Evolutionary conservation across 164 flowering plant genomes (phyloP), one percentile per base, ranked within the genome.

Genomic region (Warburgia ugandensis): DNA sequence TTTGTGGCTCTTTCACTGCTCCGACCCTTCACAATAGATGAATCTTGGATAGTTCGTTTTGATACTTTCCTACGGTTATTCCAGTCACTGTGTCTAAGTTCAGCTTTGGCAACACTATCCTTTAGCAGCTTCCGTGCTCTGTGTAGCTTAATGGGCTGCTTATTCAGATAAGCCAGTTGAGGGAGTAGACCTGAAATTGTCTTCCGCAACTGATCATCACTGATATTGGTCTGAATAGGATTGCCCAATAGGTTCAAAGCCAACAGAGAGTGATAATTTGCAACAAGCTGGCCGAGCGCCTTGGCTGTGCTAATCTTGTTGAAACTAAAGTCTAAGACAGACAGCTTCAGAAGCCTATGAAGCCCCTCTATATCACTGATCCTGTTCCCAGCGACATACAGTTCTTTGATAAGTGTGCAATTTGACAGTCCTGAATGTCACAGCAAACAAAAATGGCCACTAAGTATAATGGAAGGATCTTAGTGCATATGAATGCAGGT

Each of bases 331-430:
- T 92, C 99, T 35, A 92, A 49, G 14, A 88, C 86, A 27, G 77
- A 74, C 25, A 92, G 68, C 74, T 88, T 92, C 70, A 80, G 52
- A 12, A 92, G 83, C 61, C 99, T 73, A 49, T 92, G 96, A 11
- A 92, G 73, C 13, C 96, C 96, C 48, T 92, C 99, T 3, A 87
- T 76, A 23, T 79, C 78, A 44, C 99, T 84, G 9, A 88, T 88
- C 80, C 86, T 92, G 81, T 92, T 92, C 25, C 96, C 96, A 14
- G 95, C 78, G 1, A 92, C 77, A 48, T 83, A 88, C 22, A 92
- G 82, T 68, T 88, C 99, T 64, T 86, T 92, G 55, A 92, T 77
- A 29, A 79, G 60, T 14, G 76, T 65, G 52, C 99, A 85, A 50
- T 73, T 83, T 8, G 96, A 81, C 64, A 91, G 60, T 5, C 95